Conservation (phyloP, 2,329 filamentous ascomycete genomes). For the Laburnicola sp. region DNA sequence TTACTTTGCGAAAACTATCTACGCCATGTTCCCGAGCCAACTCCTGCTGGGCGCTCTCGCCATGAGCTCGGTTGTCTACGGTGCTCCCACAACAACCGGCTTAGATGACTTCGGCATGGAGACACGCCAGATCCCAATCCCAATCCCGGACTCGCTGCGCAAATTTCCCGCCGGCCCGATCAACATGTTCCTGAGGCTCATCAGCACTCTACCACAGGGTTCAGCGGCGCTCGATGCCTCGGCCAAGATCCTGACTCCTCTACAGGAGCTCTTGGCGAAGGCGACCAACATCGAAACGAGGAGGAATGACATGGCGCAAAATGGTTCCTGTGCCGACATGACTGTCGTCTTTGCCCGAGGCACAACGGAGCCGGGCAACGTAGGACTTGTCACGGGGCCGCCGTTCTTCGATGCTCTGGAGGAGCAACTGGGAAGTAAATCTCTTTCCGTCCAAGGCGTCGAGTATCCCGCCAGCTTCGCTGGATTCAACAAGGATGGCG, state of each 20-base stretch:
- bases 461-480: conserved; percentile 15
- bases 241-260: conserved; percentile 6
- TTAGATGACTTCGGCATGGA: no score
- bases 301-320: conserved; percentile 7
- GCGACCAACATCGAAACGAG: conserved; percentile 2
- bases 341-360: not conserved
- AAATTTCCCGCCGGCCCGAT: conserved; percentile 9
- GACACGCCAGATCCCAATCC: no score
- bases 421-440: conserved; percentile 7
- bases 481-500: conserved; percentile 12
- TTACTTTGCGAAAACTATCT: no score
- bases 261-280: conserved; percentile 8
- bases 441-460: conserved; percentile 18
- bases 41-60: no score
- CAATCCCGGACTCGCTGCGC: no score
- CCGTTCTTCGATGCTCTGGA: conserved; percentile 17
- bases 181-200: conserved; percentile 8
- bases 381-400: conserved; percentile 43
- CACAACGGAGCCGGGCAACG: conserved; percentile 27
- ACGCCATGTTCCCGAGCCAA: no score
- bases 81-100: no score
- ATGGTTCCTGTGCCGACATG: not conserved
- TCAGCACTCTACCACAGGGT: conserved; percentile 9
- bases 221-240: conserved; percentile 10
- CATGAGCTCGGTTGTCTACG: no score